phyloP scores from a whole-genome alignment of 2,329 filamentous ascomycete genomes.

The Incumbomyces lentus region DNA sequence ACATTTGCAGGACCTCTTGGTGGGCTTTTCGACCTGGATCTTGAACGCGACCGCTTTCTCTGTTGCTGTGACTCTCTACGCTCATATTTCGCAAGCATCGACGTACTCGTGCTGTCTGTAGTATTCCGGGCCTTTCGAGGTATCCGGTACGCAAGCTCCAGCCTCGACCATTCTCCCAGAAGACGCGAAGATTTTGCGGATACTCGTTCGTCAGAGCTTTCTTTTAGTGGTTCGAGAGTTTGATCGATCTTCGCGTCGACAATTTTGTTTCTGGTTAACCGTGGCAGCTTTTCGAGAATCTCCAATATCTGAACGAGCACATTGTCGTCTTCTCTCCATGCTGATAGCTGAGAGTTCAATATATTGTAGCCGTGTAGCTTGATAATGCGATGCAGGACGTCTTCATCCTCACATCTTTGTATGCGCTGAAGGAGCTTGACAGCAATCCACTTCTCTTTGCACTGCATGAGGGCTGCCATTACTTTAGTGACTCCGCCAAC shows the following conservation, averaged over 20 bases:
- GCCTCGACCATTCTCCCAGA: conserved; percentile 74
- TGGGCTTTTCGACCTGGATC: conserved; percentile 36
- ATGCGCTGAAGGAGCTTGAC: conserved; percentile 88
- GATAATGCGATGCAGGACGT: conserved; percentile 76
- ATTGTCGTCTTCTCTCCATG: conserved; percentile 82
- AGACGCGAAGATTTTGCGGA: conserved; percentile 59
- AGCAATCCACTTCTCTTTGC: conserved; percentile 98
- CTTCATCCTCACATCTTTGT: conserved; percentile 74
- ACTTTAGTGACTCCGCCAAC: conserved; percentile 83
- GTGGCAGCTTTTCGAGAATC: conserved; percentile 78
- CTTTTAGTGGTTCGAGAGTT: conserved; percentile 58
- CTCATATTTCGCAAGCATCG: conserved; percentile 47
- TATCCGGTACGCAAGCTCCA: conserved; percentile 87
- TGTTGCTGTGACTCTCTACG: conserved; percentile 43
- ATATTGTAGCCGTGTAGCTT: conserved; percentile 97
- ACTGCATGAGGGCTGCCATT: conserved; percentile 93
- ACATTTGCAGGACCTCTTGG: conserved; percentile 28
- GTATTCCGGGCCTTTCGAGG: conserved; percentile 78
- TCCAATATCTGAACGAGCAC: conserved; percentile 81
- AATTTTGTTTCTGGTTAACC: conserved; percentile 93
- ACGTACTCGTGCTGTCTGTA: conserved; percentile 35
- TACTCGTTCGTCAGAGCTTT: conserved; percentile 64
- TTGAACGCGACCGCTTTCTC: conserved; percentile 39
- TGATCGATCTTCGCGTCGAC: conserved; percentile 89
- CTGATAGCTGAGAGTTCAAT: conserved; percentile 72